Evolutionary conservation across 306 rosid species (phyloP), one percentile per base, ranked within the genome.

Genomic region (Cucurbita ficifolia): DNA sequence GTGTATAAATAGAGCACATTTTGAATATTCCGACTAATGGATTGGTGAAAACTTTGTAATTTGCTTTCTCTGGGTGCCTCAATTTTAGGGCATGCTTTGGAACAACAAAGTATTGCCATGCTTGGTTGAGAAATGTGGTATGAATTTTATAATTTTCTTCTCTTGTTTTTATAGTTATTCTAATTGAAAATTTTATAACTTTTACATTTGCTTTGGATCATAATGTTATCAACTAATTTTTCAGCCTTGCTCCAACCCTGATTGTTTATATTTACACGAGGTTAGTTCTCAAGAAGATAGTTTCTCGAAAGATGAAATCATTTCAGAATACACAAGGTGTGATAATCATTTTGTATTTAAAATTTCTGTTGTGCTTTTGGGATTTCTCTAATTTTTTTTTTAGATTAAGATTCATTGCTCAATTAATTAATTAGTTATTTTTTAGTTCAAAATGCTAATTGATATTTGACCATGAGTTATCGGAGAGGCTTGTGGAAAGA

Each of bases 201-300:
- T 76, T 72, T 76, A 49, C 63, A 18, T 57, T 7, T 67, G 12
- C 53, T 29, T 24, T 22, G 40, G 12, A 33, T 59, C 35, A 57
- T 79, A 35, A 76, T 42, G 48, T 38, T 40, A 24, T 22, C 22
- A 39, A 58, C 70, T 45, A 33, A 72, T 29, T 75, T 78, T 75
- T 56, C 96, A 95, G 99, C 97, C 97, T 76, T 95, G 97, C 93
- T 87, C 84, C 86, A 95, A 95, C 81, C 93, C 96, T 5, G 99
- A 95, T 87, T 95, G 99, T 83, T 76, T 94, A 77, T 94, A 90
- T 83, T 85, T 94, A 87, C 96, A 89, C 24, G 98, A 90, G 84
- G 75, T 87, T 85, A 97, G 98, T 78, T 88, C 91, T 74, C 95
- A 87, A 74, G 90, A 90, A 71, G 96, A 89, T 79, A 90, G 98